Base-by-base conservation (phyloP, 768 basidiomycete species). In the Hygrocybe coccinea region DNA sequence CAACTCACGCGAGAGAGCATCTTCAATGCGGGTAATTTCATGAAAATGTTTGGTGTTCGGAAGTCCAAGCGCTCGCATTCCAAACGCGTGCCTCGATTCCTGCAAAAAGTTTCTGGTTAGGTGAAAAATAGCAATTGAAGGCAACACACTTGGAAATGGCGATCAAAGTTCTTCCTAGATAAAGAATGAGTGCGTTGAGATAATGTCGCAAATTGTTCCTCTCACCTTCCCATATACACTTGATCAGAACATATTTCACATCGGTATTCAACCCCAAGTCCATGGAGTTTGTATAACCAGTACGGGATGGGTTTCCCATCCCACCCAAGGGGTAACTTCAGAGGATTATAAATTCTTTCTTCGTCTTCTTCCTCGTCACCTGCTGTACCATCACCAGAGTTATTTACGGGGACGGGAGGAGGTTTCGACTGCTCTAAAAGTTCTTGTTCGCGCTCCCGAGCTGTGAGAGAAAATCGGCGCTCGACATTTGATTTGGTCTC, bases 1-100 rank as follows among this genome's bases (percentile, higher is more conserved):
- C 9, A 25, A 85, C 93, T 62, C 68, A 97, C 95, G 76, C 33
- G 93, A 83, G 54, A 99, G 82, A 0, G 95, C 97, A 74, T 99
- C 97, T 64, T 94, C 90, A 60, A 99, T 99, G 50, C 87, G 84
- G 22, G 94, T 98, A 57, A 99, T 97, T 71, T 97, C 97, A 67
- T 97, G 94, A 78, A 98, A 99, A 72, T 99, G 97, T 71, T 95
- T 97, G 2, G 95, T 98, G 61, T 97, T 97, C 1, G 97, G 97
- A 55, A 99, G 78, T 35, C 97, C 97, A 25, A 99, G 80, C 10
- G 95, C 94, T 47, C 93, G 87, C 93, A 99, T 97, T 21, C 95
- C 97, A 62, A 97, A 98, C 1, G 97, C 91, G 72, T 99, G 97
- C 54, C 95, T 80, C 24, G 92, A 90, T 78, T 98, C 97, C 82